Base-by-base conservation (phyloP, 129 eudicot species). In the Flaveria linearis region DNA sequence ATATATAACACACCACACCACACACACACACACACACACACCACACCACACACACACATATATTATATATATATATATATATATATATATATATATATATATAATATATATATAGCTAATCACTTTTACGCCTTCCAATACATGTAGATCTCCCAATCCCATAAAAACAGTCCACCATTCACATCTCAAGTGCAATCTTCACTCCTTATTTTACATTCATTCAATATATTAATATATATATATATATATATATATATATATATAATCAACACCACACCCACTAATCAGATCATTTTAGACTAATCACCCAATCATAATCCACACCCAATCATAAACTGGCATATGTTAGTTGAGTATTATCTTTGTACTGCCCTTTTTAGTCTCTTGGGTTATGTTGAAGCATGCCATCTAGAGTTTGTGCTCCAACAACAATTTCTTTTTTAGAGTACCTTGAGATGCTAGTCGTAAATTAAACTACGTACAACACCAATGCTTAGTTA, bases 121-220 rank as follows among this genome's bases (percentile, higher is more conserved):
- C n/a, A n/a, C 39, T 69, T 75, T 81, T 76, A 33, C 57, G n/a
- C 57, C 36, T 58, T 76, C 81, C 81, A 23, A 28, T 62, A 62
- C 15, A 55, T 55, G 62, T 18, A 55, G 12, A 8, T 55, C 62
- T 62, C 43, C 41, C 20, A 28, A 30, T 63, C 69, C 43, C 45
- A 30, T 63, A 28, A 14, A 25, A 62, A 62, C 45, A 62, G 43
- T 62, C 20, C 42, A 62, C 43, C 43, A 63, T 30, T 63, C 69
- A 63, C 69, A 63, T 63, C 69, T 63, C 69, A 28, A 63, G 20
- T 25, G 7, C 25, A 10, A 58, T 58, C 1, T 58, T 58, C 4
- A 56, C 57, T 51, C 20, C 33, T 28, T 28, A 28, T 28, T 28
- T 28, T 2, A 1, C n/a, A 9, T 55, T 8, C 20, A 52, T 52